Conservation (phyloP, 306 rosid genomes). For the Senna siamea region DNA sequence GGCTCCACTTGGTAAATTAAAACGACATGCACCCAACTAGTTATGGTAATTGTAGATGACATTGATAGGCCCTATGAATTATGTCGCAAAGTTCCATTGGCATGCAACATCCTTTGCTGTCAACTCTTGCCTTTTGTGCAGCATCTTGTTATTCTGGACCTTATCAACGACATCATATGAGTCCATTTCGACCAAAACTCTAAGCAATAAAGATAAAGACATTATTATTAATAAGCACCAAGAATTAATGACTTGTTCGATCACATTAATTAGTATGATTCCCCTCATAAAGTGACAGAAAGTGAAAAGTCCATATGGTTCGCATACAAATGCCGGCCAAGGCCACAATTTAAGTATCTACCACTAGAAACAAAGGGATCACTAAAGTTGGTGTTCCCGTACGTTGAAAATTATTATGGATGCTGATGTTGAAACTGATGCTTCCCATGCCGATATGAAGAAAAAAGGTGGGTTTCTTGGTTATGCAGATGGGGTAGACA, state of each 20-base stretch:
- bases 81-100: background rate
- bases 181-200: conserved; percentile 5
- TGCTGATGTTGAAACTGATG: too few species aligned
- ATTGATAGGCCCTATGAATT: conserved; percentile 6
- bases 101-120: background rate
- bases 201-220: conserved; percentile 3
- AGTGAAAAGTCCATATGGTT: background rate
- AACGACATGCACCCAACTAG: background rate
- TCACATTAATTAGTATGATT: background rate
- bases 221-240: background rate
- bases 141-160: background rate
- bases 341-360: background rate
- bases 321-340: conserved; percentile 44
- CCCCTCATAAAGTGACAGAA: conserved; percentile 10
- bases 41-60: background rate
- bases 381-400: too few species aligned
- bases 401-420: too few species aligned
- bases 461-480: conserved; percentile 53
- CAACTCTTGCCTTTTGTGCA: background rate
- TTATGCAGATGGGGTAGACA: conserved; percentile 70
- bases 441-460: conserved; percentile 37
- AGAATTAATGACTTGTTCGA: background rate
- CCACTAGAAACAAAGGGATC: background rate
- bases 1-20: background rate
- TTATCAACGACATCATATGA: background rate